Conservation (phyloP, 2,329 filamentous ascomycete genomes). For the Trichoderma citrinoviride region DNA sequence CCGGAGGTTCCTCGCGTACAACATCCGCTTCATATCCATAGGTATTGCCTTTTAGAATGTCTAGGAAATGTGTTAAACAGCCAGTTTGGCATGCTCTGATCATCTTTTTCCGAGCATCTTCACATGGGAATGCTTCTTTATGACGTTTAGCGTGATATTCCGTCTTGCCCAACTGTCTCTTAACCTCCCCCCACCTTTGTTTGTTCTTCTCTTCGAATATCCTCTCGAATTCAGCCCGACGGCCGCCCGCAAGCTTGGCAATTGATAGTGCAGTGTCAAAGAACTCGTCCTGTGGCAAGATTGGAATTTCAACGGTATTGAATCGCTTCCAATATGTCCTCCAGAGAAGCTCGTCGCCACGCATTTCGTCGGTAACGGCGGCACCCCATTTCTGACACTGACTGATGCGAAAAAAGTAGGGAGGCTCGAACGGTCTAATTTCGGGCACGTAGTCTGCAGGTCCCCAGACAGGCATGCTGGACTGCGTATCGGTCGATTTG, state of each 20-base stretch:
- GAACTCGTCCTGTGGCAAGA: background rate
- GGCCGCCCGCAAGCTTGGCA: background rate
- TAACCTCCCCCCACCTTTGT: too few species aligned
- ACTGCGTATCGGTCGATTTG: too few species aligned
- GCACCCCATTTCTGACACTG: too few species aligned
- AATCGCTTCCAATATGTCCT: background rate
- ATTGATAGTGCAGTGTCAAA: background rate
- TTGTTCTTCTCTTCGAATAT: background rate
- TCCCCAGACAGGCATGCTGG: too few species aligned
- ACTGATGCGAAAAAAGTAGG: too few species aligned
- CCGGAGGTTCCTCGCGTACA: background rate
- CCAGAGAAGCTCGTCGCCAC: background rate
- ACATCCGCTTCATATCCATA: background rate
- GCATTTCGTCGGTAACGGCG: too few species aligned
- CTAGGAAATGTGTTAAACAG: background rate
- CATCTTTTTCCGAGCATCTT: background rate
- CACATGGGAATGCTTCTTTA: background rate
- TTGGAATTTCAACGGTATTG: background rate
- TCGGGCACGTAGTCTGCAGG: too few species aligned
- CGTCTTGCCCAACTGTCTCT: background rate
- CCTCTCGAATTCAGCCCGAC: background rate
- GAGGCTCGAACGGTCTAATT: too few species aligned
- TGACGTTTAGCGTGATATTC: background rate
- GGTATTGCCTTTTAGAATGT: background rate
- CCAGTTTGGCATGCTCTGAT: background rate